Conservation (phyloP, 2,329 filamentous ascomycete genomes). For the Botryotinia convoluta region DNA sequence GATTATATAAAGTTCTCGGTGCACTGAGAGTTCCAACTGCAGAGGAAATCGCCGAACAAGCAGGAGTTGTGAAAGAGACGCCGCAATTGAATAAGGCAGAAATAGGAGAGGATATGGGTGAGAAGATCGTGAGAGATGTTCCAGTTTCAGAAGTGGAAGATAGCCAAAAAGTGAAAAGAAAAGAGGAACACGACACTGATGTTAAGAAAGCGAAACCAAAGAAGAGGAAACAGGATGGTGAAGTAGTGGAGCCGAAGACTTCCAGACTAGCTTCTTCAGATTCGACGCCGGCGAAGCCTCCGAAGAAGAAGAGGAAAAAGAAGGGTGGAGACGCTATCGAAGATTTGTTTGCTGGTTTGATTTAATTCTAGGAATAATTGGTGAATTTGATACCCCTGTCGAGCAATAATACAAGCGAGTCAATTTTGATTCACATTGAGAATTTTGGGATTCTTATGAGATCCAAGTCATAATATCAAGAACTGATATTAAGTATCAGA, state of each 20-base stretch:
- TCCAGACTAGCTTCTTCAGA: slow-evolving; percentile 25
- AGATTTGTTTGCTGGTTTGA: slow-evolving; percentile 64
- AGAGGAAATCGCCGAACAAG: slow-evolving; percentile 22
- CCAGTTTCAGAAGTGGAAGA: slow-evolving; percentile 19
- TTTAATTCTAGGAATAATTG: slow-evolving; percentile 35
- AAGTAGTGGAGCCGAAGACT: slow-evolving; percentile 8
- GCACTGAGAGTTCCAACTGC: slow-evolving; percentile 31
- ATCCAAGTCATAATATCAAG: background rate
- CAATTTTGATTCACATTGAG: background rate
- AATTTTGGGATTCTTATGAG: background rate
- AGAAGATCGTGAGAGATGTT: slow-evolving; percentile 37
- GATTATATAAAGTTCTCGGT: slow-evolving; percentile 49
- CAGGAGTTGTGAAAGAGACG: background rate
- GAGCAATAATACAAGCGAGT: background rate
- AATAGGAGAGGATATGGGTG: slow-evolving; percentile 31
- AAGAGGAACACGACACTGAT: slow-evolving; percentile 7
- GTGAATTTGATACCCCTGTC: background rate
- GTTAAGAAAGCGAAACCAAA: slow-evolving; percentile 31
- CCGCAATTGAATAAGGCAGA: slow-evolving; percentile 6
- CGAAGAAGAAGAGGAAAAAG: slow-evolving; percentile 58
- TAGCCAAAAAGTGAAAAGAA: background rate
- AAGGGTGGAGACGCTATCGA: slow-evolving; percentile 67
- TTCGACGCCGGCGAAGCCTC: slow-evolving; percentile 38
- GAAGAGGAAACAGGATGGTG: slow-evolving; percentile 23
- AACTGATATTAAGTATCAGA: background rate